phyloP scores from a whole-genome alignment of 225 moss, liverwort and hornwort species.

The Anthoceros angustus region DNA sequence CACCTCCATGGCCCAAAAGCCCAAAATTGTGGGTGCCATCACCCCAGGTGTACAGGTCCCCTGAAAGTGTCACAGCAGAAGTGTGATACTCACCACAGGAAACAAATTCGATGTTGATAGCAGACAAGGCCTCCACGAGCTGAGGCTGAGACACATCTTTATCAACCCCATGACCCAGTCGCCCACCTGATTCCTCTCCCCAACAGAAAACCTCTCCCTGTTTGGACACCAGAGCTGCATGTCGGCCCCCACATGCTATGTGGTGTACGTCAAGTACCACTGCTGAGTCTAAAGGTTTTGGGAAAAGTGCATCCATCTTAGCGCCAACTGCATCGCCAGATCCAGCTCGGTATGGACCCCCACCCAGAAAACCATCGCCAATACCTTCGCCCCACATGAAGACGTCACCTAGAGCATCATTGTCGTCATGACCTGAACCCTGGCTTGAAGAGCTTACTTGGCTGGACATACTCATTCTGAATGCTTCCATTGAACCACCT shows the following conservation, averaged over 20 bases:
- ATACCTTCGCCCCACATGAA: conserved; percentile 98
- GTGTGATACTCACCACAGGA: conserved; percentile 92
- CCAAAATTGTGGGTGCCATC: conserved; percentile 97
- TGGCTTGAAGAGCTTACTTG: conserved; percentile 99
- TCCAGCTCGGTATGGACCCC: conserved; percentile 38
- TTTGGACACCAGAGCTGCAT: conserved; percentile 75
- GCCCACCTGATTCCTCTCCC: conserved; percentile 97
- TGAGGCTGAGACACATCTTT: conserved; percentile 85
- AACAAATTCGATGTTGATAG: conserved; percentile 70
- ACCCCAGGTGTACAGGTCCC: conserved; percentile 96
- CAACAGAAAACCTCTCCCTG: conserved; percentile 93
- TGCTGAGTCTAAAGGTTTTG: conserved; percentile 75
- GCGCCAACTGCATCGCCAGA: conserved; percentile 25
- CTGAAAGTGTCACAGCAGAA: conserved; percentile 77
- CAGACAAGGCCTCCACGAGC: conserved; percentile 76
- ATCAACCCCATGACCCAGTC: conserved; percentile 89
- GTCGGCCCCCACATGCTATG: conserved; percentile 80
- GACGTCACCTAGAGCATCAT: conserved; percentile 82
- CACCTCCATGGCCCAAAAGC: conserved; percentile 91
- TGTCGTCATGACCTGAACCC: conserved; percentile 80
- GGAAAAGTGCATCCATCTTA: conserved; percentile 61
- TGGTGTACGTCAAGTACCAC: conserved; percentile 92
- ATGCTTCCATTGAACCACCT: conserved; percentile 48
- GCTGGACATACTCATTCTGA: conserved; percentile 95
- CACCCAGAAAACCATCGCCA: conserved; percentile 84